Evolutionary conservation across 805 yeast genomes (phyloP), one percentile per base, ranked within the genome.

Genomic region (Wickerhamiella azymoides): DNA sequence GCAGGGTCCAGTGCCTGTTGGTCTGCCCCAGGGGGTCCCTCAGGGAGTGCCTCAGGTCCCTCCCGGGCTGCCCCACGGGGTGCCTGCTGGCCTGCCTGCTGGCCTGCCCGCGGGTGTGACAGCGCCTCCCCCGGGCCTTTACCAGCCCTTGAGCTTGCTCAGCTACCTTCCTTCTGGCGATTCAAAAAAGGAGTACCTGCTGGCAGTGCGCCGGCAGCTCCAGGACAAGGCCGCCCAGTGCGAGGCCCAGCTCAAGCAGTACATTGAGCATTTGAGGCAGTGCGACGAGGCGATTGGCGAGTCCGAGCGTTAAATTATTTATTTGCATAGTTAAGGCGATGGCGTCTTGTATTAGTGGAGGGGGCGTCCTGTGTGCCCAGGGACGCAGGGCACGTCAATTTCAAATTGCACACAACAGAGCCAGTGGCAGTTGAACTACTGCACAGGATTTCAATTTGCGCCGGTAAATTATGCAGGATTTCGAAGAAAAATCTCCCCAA

Each of bases 141-240:
- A 41, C 25, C 44, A 41, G 25, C 60, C 53, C 10, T 54, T 49
- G 24, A 40, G 52, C 6, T 56, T 56, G 28, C 57, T 63, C 18
- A 52, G 50, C 13, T 55, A 58, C 24, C 52, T 62, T 18, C 52
- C 61, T 18, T 43, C 50, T 16, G 54, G 54, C 2, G 58, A 59
- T 35, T 53, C 61, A 11, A 57, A 56, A 10, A 55, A 57, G 39
- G 67, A 61, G 46, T 61, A 53, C 32, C 46, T 64, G 18, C 49
- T 58, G 24, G 60, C 60, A 2, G 61, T 61, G 39, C 61, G 62
- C 21, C 49, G 58, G 28, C 59, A 55, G 42, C 52, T 59, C n/a
- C 56, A 55, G 37, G 67, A 62, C 46, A 61, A 61, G 47, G 53
- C 62, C 9, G 55, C 49, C 7, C 52, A 53, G 37, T 54, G 56